Evolutionary conservation across 495 filamentous ascomycete genomes (phyloP), one percentile per base, ranked within the genome.

Genomic region (Podospora pseudocomata): DNA sequence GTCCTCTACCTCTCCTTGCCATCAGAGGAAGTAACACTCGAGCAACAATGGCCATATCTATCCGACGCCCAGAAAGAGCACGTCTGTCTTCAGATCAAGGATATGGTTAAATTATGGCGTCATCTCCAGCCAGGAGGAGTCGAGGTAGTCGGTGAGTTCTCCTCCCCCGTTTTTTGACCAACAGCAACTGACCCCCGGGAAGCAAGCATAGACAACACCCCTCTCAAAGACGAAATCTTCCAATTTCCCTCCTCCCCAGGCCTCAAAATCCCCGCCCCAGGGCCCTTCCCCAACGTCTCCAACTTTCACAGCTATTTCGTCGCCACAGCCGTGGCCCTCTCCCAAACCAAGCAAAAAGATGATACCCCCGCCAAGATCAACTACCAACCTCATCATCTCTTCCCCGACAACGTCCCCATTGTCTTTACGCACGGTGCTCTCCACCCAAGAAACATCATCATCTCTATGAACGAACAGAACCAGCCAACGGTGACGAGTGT

Each of bases 351-450:
- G 23, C 60, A 71, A 6, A 26, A 19, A 7, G 19, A 44, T 13
- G 34, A 60, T 15, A 26, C n/a, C 23, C 15, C 23, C 5, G 44
- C 32, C 2, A 39, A 57, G 23, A 44, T 71, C 57, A 62, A 62
- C n/a, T 71, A 65, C 26, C 66, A 39, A 3, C 69, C 67, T 16
- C 70, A 70, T 6, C 65, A 67, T 62, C 34, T 71, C 2, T 67
- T 74, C 19, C 69, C 67, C 0, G 72, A 75, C 44, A 62, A 80
- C 61, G 67, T 73, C 63, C 73, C 76, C 7, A 80, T 83, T 60
- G 78, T 76, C 2, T 86, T 84, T 58, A 85, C 83, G 16, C 82
- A 85, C 70, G 75, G 71, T 27, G 81, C 80, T 68, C 70, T 84
- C 28, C 79, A 82, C 70, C 81, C 70, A 53, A 80, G 77, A 62